Conservation (phyloP, 2,329 filamentous ascomycete genomes). For the Colletotrichum navitas region DNA sequence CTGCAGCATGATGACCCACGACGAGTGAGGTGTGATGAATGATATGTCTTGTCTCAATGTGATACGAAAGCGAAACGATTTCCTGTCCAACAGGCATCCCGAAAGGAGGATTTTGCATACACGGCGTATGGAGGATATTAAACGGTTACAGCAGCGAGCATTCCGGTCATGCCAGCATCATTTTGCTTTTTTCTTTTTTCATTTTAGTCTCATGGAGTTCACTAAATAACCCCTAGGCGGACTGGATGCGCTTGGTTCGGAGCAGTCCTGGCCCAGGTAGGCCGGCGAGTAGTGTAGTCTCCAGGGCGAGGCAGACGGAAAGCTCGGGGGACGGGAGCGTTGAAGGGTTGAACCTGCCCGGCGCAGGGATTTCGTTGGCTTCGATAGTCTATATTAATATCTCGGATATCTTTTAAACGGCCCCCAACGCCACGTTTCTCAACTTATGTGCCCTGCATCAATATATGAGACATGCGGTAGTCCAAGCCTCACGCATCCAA, state of each 20-base stretch:
- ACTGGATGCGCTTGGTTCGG: conserved; percentile 21
- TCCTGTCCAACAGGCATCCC: conserved; percentile 3
- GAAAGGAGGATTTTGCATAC: conserved; percentile 16
- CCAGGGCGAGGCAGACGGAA: neutral
- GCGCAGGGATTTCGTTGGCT: conserved; percentile 24
- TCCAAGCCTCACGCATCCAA: neutral
- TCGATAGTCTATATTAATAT: conserved; percentile 4
- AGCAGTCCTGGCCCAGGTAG: conserved; percentile 10
- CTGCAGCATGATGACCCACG: conserved; percentile 8
- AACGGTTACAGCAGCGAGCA: conserved; percentile 10
- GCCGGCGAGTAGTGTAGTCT: neutral
- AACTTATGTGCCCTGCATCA: conserved; percentile 12
- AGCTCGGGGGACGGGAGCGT: conserved; percentile 2
- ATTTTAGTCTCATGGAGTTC: neutral
- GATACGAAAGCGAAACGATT: conserved; percentile 15
- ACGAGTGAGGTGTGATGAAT: conserved; percentile 1
- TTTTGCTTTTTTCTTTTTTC: neutral
- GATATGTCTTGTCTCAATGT: conserved; percentile 4
- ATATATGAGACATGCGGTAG: conserved; percentile 17
- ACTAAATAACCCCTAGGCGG: neutral
- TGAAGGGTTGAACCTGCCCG: conserved; percentile 23
- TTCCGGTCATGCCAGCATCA: neutral
- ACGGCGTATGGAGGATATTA: conserved; percentile 39
- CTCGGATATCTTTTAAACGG: conserved; percentile 4
- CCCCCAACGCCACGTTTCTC: conserved; percentile 13